Percentiles rank a stretch among this genome's conserved stretches.
Conservation (phyloP, 2,329 filamentous ascomycete genomes). For the Ophiostoma sp. region DNA sequence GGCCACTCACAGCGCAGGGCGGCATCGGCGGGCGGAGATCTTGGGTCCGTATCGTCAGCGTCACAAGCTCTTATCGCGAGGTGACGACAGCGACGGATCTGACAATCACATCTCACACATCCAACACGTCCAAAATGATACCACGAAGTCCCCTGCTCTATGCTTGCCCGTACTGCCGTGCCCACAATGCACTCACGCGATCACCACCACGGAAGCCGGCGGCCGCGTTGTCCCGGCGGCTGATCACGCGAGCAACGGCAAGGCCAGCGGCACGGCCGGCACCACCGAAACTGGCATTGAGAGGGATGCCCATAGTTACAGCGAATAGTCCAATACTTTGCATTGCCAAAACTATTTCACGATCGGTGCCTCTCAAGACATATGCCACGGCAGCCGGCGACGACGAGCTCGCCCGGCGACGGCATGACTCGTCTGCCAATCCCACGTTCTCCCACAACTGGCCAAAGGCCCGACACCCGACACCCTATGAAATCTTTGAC, state of each 20-base stretch:
- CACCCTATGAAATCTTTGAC: conserved; percentile 85
- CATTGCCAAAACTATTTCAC: not conserved
- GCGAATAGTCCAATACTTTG: not conserved
- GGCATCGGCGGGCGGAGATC: conserved; percentile 5
- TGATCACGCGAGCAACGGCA: not conserved
- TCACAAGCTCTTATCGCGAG: not conserved
- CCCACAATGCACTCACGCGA: not conserved
- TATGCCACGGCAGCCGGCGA: conserved; percentile 21
- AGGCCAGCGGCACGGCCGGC: not conserved
- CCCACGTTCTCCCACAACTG: conserved; percentile 32
- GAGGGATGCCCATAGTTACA: too few relatives aligned
- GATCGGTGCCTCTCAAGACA: not conserved
- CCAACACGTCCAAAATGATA: not conserved
- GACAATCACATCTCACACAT: not conserved
- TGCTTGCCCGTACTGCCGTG: conserved; percentile 13
- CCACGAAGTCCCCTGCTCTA: not conserved
- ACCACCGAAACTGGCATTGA: too few relatives aligned
- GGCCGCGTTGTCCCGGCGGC: not conserved
- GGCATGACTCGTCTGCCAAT: not conserved
- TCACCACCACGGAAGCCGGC: not conserved
- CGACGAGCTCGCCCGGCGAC: conserved; percentile 5
- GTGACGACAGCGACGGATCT: not conserved
- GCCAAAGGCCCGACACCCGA: conserved; percentile 52
- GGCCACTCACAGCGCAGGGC: not conserved
- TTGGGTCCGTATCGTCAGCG: not conserved